Conservation (phyloP, 768 basidiomycete species). For the Boletus tylopilopsis region DNA sequence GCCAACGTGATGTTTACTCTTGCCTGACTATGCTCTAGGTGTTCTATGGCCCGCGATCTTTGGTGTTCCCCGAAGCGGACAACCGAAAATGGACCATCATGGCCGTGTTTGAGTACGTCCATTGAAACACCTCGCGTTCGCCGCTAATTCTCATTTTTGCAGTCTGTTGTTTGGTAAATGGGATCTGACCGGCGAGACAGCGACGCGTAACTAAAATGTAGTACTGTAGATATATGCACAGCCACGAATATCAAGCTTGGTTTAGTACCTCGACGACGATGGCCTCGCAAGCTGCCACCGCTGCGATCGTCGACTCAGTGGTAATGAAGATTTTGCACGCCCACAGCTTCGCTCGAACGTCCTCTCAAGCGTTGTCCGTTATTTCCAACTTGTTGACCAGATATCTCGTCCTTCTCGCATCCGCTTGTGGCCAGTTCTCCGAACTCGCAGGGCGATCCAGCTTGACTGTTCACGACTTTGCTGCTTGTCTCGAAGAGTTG, state of each 20-base stretch:
- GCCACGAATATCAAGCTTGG: neutral
- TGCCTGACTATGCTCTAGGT: conserved; percentile 44
- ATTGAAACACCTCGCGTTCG: neutral
- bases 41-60: conserved; percentile 88
- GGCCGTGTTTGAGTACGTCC: conserved; percentile 81
- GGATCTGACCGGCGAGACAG: conserved; percentile 31
- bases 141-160: conserved; percentile 6
- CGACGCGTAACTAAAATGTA: too few relatives aligned
- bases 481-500: conserved; percentile 68
- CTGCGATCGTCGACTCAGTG: conserved; percentile 63
- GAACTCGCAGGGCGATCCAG: conserved; percentile 67
- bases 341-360: conserved; percentile 72
- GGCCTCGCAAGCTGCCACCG: conserved; percentile 41
- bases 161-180: conserved; percentile 46
- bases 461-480: conserved; percentile 56
- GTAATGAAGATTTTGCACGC: conserved; percentile 72
- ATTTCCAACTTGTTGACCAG: conserved; percentile 75
- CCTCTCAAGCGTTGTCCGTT: conserved; percentile 63
- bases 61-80: conserved; percentile 92
- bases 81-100: conserved; percentile 98
- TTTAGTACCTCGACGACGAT: conserved; percentile 5
- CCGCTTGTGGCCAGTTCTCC: conserved; percentile 69
- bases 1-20: neutral
- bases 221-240: neutral
- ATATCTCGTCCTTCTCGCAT: conserved; percentile 63